Conservation (phyloP, 2,329 filamentous ascomycete genomes). For the Cylindrodendrum hubeiense region DNA sequence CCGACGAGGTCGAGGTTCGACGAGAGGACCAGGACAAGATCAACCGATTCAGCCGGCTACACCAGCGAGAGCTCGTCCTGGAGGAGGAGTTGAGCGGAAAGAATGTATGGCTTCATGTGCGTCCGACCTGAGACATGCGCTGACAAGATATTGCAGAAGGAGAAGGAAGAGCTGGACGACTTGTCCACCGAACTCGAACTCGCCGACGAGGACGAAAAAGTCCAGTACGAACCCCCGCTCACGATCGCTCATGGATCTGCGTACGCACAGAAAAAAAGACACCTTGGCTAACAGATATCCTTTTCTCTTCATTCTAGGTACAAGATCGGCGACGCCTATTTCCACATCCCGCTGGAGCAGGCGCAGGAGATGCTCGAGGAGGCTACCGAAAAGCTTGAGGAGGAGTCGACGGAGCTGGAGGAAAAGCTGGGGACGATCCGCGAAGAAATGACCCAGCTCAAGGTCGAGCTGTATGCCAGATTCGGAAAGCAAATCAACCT, state of each 20-base stretch:
- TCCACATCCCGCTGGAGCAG: constrained; percentile 84
- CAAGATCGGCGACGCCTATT: constrained; percentile 96
- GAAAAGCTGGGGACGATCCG: constrained; percentile 79
- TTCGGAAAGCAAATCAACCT: constrained; percentile 98
- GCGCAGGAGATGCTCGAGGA: constrained; percentile 86
- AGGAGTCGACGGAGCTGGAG: constrained; percentile 81
- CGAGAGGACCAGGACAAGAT: constrained; percentile 99
- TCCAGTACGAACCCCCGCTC: constrained; percentile 76
- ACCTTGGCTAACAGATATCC: background rate
- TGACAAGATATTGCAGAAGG: constrained; percentile 74
- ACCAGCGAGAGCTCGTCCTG: constrained; percentile 83
- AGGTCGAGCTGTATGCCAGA: constrained; percentile 91
- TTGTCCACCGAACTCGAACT: constrained; percentile 92
- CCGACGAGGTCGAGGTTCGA: constrained; percentile 91
- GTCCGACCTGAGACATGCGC: background rate
- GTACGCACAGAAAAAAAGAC: background rate
- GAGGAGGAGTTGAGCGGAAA: constrained; percentile 86
- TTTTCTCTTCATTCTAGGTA: constrained; percentile 70
- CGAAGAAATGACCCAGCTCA: constrained; percentile 90
- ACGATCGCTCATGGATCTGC: background rate
- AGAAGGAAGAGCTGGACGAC: constrained; percentile 98
- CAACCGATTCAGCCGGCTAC: constrained; percentile 95
- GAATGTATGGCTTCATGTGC: constrained; percentile 69
- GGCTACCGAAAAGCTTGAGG: constrained; percentile 79
- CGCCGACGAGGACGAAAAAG: constrained; percentile 92